These are phyloP conservation scores for Fusarium pseudocircinatum DNA, from an alignment of 2,329 filamentous ascomycete species.

Conservation along the genomic window DNA sequence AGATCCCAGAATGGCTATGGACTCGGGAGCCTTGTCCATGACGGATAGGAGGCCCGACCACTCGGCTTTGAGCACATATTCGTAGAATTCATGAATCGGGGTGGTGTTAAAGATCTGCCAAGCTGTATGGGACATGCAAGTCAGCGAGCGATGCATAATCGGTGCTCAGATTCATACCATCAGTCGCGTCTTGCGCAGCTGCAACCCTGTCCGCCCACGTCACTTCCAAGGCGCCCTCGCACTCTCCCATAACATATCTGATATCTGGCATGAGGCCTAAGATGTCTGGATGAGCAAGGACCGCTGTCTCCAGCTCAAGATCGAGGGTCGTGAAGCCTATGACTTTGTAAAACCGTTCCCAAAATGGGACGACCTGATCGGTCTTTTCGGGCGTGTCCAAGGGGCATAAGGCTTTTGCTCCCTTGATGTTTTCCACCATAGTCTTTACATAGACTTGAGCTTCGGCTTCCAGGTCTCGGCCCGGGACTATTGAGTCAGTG, in stretches of 20 bases:
- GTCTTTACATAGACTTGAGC: background rate
- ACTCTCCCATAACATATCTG: background rate
- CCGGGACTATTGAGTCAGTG: background rate
- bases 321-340: background rate
- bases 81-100: background rate
- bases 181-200: background rate
- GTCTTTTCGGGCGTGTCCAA: background rate
- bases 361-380: background rate
- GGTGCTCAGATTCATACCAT: background rate
- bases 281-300: background rate
- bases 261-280: background rate
- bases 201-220: background rate
- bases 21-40: background rate
- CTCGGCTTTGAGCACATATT: background rate
- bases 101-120: background rate
- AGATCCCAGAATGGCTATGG: background rate
- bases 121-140: background rate
- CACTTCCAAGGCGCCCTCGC: background rate
- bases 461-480: background rate
- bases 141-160: background rate
- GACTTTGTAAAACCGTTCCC: background rate
- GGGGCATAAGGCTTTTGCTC: background rate
- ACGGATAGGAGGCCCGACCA: background rate
- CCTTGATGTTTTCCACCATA: background rate
- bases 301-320: background rate